Conservation (phyloP, 2,329 filamentous ascomycete species). For the Fusarium odoratissimum region DNA sequence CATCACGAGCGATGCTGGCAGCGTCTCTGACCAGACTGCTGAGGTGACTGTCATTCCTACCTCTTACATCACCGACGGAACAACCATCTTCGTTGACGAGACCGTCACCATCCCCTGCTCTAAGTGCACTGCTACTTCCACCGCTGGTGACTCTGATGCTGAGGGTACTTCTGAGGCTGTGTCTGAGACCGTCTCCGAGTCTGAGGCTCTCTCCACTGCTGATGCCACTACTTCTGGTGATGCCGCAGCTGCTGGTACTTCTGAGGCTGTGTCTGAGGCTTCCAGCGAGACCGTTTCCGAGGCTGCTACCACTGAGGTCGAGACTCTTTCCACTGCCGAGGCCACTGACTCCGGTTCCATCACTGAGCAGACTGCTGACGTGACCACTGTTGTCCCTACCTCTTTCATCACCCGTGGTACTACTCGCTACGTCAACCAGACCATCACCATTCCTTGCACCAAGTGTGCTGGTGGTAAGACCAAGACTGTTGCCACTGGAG, state of each 20-base stretch:
- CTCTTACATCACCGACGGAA: constrained; percentile 33
- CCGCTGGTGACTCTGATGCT: constrained; percentile 7
- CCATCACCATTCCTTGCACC: constrained; percentile 36
- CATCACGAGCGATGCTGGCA: constrained; percentile 14
- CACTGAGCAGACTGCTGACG: constrained; percentile 28
- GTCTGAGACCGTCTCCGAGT: neutral
- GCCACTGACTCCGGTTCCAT: constrained; percentile 9
- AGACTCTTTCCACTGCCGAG: constrained; percentile 13
- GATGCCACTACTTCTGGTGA: constrained; percentile 22
- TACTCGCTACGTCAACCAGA: constrained; percentile 34
- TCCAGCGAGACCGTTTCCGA: neutral
- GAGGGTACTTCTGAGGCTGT: constrained; percentile 17
- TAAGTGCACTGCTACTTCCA: constrained; percentile 21
- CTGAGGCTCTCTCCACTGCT: constrained; percentile 13
- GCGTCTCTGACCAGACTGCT: constrained; percentile 22
- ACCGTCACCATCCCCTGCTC: constrained; percentile 39
- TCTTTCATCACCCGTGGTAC: constrained; percentile 35
- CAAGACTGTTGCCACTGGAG: constrained; percentile 9
- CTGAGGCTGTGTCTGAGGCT: constrained; percentile 1
- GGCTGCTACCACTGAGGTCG: constrained; percentile 1
- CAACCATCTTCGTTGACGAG: constrained; percentile 36
- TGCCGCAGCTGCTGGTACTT: constrained; percentile 14
- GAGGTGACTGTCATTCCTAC: constrained; percentile 32
- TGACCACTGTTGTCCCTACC: constrained; percentile 35
- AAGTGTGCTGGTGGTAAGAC: constrained; percentile 28